phyloP scores from a whole-genome alignment of 805 yeast species.

The Candida wancherniae region DNA sequence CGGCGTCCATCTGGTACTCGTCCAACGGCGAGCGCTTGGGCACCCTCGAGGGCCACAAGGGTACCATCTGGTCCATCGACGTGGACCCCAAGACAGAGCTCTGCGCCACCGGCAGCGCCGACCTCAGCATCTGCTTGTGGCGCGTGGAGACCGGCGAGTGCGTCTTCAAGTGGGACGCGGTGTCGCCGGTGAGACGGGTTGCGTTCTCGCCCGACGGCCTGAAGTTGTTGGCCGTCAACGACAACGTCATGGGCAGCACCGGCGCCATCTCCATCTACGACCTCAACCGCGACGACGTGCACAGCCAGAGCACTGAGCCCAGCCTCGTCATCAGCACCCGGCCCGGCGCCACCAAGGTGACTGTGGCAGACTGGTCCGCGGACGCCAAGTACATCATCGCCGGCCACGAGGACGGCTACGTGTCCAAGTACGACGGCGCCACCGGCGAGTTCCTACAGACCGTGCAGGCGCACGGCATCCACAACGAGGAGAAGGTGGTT shows the following conservation, averaged over 20 bases:
- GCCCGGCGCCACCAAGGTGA: slow-evolving; percentile 55
- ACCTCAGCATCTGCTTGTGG: slow-evolving; percentile 83
- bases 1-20: slow-evolving; percentile 90
- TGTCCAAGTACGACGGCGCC: slow-evolving; percentile 71
- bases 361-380: slow-evolving; percentile 85
- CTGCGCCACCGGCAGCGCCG: slow-evolving; percentile 89
- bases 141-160: slow-evolving; percentile 71
- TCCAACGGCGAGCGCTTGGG: slow-evolving; percentile 96
- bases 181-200: slow-evolving; percentile 88
- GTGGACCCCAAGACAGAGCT: slow-evolving; percentile 64
- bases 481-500: slow-evolving; percentile 40
- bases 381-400: slow-evolving; percentile 70
- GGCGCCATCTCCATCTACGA: slow-evolving; percentile 73
- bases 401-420: slow-evolving; percentile 82
- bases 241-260: slow-evolving; percentile 84
- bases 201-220: slow-evolving; percentile 74
- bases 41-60: slow-evolving; percentile 76
- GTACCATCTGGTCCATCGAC: slow-evolving; percentile 94
- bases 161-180: slow-evolving; percentile 64
- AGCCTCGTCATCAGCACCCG: slow-evolving; percentile 54
- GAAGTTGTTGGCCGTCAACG: slow-evolving; percentile 71
- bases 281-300: slow-evolving; percentile 45
- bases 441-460: slow-evolving; percentile 67
- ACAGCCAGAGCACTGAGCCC: slow-evolving; percentile 51
- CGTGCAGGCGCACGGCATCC: slow-evolving; percentile 66